These are phyloP conservation scores for Conticribra weissflogii DNA, from an alignment of 108 stramenopile genomes.

Conservation along the genomic window DNA sequence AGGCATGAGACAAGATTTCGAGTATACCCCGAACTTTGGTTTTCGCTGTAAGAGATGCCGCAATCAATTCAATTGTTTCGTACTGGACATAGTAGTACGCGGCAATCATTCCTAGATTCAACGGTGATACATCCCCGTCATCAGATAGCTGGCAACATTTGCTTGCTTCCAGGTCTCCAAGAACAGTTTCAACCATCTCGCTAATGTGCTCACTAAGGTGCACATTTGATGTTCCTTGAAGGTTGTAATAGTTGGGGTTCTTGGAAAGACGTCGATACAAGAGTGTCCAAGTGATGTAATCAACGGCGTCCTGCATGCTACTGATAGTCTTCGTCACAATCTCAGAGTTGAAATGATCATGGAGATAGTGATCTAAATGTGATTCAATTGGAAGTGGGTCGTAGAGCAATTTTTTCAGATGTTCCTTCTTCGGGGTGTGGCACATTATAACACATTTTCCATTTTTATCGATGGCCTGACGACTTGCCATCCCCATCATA, in stretches of 20 bases:
- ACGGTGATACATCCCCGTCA: slow-evolving; percentile 90
- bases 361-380: slow-evolving; percentile 94
- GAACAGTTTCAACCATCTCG: slow-evolving; percentile 96
- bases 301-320: slow-evolving; percentile 97
- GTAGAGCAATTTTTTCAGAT: slow-evolving; percentile 91
- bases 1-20: slow-evolving; percentile 94
- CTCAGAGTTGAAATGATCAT: slow-evolving; percentile 98
- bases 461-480: slow-evolving; percentile 67
- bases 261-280: slow-evolving; percentile 95
- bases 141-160: slow-evolving; percentile 90
- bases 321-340: slow-evolving; percentile 94
- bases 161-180: slow-evolving; percentile 95
- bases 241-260: slow-evolving; percentile 99
- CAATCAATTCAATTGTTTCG: slow-evolving; percentile 97
- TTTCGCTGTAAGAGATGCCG: slow-evolving; percentile 93
- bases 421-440: slow-evolving; percentile 94
- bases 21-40: slow-evolving; percentile 93
- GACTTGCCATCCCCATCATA: slow-evolving; percentile 91
- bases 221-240: slow-evolving; percentile 87
- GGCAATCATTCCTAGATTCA: slow-evolving; percentile 99
- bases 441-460: slow-evolving; percentile 92
- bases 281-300: slow-evolving; percentile 99
- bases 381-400: slow-evolving; percentile 98
- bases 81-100: slow-evolving; percentile 97
- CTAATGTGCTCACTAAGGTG: slow-evolving; percentile 97